Evolutionary conservation across 441 rosid genomes (phyloP), one percentile per base, ranked within the genome.

Genomic region (Erysimum cheiri): DNA sequence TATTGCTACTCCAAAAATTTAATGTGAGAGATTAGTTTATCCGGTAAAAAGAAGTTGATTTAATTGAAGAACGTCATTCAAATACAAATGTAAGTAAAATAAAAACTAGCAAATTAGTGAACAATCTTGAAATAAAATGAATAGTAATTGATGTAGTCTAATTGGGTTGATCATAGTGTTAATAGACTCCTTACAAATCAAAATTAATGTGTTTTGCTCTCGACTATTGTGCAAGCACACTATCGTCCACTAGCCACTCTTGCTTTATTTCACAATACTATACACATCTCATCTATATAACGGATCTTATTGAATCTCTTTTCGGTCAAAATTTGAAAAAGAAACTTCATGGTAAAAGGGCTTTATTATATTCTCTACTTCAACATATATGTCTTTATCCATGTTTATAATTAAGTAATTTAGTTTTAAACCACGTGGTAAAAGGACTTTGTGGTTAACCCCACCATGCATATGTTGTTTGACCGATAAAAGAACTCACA

Each of bases 281-380:
- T 65, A 73, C 72, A 47, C 47, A 31, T 65, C 19, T 14, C 72
- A 54, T 26, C 61, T 50, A 60, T 46, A 54, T 55, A 67, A 50
- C 72, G 74, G 70, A 69, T 62, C 60, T 75, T 19, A 39, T 62
- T 61, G 73, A 75, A 69, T 61, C 65, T 69, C 78, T 75, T 74
- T 75, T 69, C 50, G 78, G 78, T 75, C 78, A 75, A 69, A 63
- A n/a, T 55, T 68, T 58, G 74, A 63, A 69, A 74, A 69, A 62
- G 78, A 74, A 62, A 55, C 64, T 47, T 74, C 68, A 74, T 53
- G 50, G 73, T 61, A 74, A 74, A 74, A 67, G 78, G 64, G 28
- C 73, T 74, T 74, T 74, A 61, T 69, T 61, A 55, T 63, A 69
- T 69, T 62, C 70, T 63, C 60, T 52, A 43, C 26, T 40, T 33